Evolutionary conservation across 352 stramenopile genomes (phyloP).

Genomic region (Phytopythium mirpurense): DNA sequence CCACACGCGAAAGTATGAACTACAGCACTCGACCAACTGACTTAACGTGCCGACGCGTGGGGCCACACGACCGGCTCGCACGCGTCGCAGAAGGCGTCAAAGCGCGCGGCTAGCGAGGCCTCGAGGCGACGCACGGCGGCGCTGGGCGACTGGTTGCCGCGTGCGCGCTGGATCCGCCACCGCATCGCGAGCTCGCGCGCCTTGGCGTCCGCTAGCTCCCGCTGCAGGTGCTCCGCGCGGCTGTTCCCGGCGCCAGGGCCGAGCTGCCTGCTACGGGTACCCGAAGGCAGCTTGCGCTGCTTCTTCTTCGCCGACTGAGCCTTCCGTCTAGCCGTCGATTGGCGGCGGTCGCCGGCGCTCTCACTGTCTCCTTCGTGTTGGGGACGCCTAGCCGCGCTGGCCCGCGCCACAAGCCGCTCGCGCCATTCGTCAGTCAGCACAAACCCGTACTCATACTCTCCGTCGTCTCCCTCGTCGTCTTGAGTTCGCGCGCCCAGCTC

Average conservation of each 20-base stretch:
- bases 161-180: conserved; percentile 16
- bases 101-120: conserved; percentile 40
- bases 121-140: conserved; percentile 24
- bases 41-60: conserved; percentile 9
- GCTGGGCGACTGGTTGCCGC: neutral
- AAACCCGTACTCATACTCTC: conserved; percentile 67
- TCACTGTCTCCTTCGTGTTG: conserved; percentile 1
- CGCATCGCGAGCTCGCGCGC: conserved; percentile 24
- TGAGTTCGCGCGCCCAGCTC: neutral
- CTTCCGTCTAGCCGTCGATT: conserved; percentile 3
- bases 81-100: conserved; percentile 63
- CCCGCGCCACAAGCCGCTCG: conserved; percentile 32
- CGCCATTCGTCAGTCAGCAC: conserved; percentile 74
- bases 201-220: conserved; percentile 33
- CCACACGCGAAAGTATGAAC: no score
- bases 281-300: no score
- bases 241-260: conserved; percentile 12
- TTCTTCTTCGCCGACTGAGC: conserved; percentile 15
- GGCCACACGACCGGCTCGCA: conserved; percentile 62
- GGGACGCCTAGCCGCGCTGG: neutral
- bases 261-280: no score
- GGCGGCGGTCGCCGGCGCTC: conserved; percentile 8
- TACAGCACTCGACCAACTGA: no score
- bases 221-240: conserved; percentile 29
- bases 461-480: conserved; percentile 10